phyloP scores from a whole-genome alignment of 306 rosid species.

The Ormosia emarginata region DNA sequence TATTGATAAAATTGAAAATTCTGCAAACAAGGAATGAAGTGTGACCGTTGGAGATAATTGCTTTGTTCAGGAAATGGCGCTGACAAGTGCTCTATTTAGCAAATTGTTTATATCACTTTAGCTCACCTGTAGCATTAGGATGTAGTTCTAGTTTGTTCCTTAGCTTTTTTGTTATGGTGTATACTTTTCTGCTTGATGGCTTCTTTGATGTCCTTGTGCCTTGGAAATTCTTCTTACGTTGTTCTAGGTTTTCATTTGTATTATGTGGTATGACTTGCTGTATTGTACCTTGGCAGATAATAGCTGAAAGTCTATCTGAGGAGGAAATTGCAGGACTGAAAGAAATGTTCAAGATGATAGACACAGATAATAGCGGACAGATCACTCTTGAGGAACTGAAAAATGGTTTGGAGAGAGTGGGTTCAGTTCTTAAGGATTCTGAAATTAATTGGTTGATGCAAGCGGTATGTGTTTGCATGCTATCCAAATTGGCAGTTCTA shows the following conservation, averaged over 20 bases:
- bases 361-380: constrained; percentile 83
- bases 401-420: constrained; percentile 84
- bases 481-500: background rate
- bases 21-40: background rate
- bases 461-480: constrained; percentile 56
- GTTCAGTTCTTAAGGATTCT: constrained; percentile 71
- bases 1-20: background rate
- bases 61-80: background rate
- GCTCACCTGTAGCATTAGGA: background rate
- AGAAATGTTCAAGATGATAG: constrained; percentile 95
- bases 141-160: background rate
- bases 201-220: background rate
- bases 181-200: background rate
- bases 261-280: constrained; percentile 29
- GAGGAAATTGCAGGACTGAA: constrained; percentile 94
- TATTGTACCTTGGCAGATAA: constrained; percentile 52
- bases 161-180: background rate
- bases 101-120: background rate
- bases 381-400: constrained; percentile 86
- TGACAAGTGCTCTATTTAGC: background rate
- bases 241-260: background rate
- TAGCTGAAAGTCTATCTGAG: constrained; percentile 86
- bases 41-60: background rate
- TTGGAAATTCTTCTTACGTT: background rate
- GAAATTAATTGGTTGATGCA: constrained; percentile 80